Conservation (phyloP, 169 alveolate species). For the Plasmodium adleri region DNA sequence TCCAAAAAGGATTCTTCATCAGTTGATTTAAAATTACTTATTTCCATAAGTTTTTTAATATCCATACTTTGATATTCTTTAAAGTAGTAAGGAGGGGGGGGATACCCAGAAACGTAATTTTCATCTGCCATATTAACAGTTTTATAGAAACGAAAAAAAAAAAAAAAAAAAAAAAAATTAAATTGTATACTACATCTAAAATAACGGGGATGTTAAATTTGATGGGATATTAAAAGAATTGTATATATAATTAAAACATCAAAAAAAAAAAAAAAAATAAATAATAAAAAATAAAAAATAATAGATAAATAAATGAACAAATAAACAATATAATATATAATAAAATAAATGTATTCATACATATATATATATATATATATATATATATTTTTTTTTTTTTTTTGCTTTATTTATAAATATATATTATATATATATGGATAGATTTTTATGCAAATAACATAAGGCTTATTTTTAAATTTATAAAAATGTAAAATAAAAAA, state of each 20-base stretch:
- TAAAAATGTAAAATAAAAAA: too few relatives aligned
- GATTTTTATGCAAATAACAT: too few relatives aligned
- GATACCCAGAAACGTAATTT: constrained; percentile 80
- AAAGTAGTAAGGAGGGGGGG: constrained; percentile 85
- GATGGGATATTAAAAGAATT: not conserved
- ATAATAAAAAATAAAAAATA: not conserved
- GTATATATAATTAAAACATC: not conserved
- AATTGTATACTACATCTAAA: not conserved
- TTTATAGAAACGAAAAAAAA: not conserved
- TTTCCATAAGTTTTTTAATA: constrained; percentile 14
- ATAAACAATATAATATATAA: too few relatives aligned
- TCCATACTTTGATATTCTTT: constrained; percentile 73
- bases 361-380: too few relatives aligned
- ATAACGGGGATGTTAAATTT: not conserved
- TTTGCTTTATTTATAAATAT: too few relatives aligned
- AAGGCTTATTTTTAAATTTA: too few relatives aligned
- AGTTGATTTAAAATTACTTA: not conserved
- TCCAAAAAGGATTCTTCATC: constrained; percentile 4
- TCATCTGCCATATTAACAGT: constrained; percentile 4
- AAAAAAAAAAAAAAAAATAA: not conserved
- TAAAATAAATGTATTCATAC: too few relatives aligned
- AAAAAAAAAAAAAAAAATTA: constrained; percentile 18
- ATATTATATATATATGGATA: too few relatives aligned
- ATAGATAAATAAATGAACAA: too few relatives aligned
- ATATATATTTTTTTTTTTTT: too few relatives aligned